Evolutionary conservation across 495 filamentous ascomycete genomes (phyloP).

Genomic region (Mytilinidion resinicola): DNA sequence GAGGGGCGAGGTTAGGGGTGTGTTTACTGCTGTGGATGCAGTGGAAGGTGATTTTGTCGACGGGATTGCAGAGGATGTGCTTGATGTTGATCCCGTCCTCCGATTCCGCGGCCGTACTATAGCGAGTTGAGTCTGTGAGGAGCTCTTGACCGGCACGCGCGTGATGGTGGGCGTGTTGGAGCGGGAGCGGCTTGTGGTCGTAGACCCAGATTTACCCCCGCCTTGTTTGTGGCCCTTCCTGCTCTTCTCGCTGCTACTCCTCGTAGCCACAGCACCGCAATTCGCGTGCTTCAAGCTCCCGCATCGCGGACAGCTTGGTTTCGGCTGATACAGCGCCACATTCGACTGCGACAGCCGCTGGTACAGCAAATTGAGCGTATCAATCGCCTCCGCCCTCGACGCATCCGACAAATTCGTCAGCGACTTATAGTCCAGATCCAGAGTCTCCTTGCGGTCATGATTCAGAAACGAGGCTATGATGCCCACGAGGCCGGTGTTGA

Average conservation of each 20-base stretch:
- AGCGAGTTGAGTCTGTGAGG: constrained; percentile 20
- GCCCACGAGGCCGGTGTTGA: constrained; percentile 39
- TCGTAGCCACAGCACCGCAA: constrained; percentile 1
- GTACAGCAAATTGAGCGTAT: constrained; percentile 32
- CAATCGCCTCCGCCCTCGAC: constrained; percentile 33
- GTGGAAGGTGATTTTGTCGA: constrained; percentile 5
- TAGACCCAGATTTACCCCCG: constrained; percentile 1
- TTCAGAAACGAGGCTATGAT: constrained; percentile 38
- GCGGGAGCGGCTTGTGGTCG: neutral
- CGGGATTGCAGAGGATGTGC: constrained; percentile 7
- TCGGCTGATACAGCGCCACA: constrained; percentile 9
- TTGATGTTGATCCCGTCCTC: constrained; percentile 18
- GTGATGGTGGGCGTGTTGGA: constrained; percentile 10
- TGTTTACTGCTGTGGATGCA: constrained; percentile 13
- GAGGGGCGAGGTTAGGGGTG: constrained; percentile 13
- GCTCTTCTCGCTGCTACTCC: constrained; percentile 8
- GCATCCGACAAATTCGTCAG: constrained; percentile 36
- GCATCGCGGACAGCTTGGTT: constrained; percentile 14
- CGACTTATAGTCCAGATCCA: constrained; percentile 35
- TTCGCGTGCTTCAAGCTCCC: constrained; percentile 13
- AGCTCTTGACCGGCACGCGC: constrained; percentile 17
- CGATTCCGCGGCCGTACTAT: constrained; percentile 17
- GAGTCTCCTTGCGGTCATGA: constrained; percentile 23
- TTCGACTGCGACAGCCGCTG: constrained; percentile 27
- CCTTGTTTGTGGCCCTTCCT: neutral